phyloP scores from a whole-genome alignment of 2,329 filamentous ascomycete genomes.

The Macrophomina tecta region DNA sequence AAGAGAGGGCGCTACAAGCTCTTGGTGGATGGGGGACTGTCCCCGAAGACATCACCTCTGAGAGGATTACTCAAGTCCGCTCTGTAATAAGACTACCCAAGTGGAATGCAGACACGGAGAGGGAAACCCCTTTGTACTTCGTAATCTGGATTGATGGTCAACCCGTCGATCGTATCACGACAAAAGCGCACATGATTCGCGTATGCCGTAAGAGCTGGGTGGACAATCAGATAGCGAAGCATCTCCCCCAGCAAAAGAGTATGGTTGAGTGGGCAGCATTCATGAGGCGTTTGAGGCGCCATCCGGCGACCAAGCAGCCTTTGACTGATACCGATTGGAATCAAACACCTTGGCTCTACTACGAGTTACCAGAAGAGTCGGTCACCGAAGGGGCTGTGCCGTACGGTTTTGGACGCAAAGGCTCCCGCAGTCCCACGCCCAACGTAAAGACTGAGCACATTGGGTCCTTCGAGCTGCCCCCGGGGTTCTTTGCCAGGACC shows the following conservation, averaged over 20 bases:
- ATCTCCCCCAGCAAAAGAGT: slow-evolving; percentile 6
- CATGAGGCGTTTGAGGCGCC: neutral
- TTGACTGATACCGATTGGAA: neutral
- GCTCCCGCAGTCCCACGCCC: slow-evolving; percentile 9
- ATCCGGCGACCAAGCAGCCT: neutral
- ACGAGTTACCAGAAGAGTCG: neutral
- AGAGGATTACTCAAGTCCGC: slow-evolving; percentile 2
- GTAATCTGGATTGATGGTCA: slow-evolving; percentile 4
- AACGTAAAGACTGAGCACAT: slow-evolving; percentile 13
- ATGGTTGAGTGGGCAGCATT: slow-evolving; percentile 12
- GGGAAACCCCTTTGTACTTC: slow-evolving; percentile 14
- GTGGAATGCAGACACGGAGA: slow-evolving; percentile 6
- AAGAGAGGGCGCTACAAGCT: slow-evolving; percentile 2
- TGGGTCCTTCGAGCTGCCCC: neutral
- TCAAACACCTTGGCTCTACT: slow-evolving; percentile 6
- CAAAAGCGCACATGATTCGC: slow-evolving; percentile 11
- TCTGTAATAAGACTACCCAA: slow-evolving; percentile 11
- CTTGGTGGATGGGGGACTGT: slow-evolving; percentile 1
- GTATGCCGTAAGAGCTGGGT: slow-evolving; percentile 11
- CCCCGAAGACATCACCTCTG: slow-evolving; percentile 8
- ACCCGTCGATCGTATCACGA: slow-evolving; percentile 8
- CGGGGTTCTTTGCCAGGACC: neutral
- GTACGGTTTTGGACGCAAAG: slow-evolving; percentile 2
- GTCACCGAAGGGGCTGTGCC: slow-evolving; percentile 1
- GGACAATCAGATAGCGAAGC: slow-evolving; percentile 9